Base-by-base conservation (phyloP, 305 asterid genomes). In the Ajuga reptans region DNA sequence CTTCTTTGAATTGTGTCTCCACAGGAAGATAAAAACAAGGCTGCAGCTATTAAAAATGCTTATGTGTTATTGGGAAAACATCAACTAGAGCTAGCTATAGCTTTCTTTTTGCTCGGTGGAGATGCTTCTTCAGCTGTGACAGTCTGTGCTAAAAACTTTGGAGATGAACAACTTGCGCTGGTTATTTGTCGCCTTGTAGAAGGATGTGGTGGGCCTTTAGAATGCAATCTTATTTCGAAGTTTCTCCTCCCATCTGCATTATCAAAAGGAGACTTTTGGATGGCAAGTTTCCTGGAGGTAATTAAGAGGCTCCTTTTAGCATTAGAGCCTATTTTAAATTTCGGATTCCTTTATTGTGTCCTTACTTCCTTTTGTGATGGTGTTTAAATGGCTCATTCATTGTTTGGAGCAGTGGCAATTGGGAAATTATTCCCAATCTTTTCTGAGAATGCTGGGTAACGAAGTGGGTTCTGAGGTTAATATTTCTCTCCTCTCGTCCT, bases 71-170 rank as follows among this genome's bases (percentile, higher is more conserved):
- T 94, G 98, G 96, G 99, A 54, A 89, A 90, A 79, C 99, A 94
- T 84, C 96, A 94, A 78, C 83, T 91, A 68, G 97, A 94, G 86
- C 96, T 94, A 72, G 99, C 99, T 47, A 64, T 85, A 76, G 96
- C 99, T 73, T 94, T 94, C 81, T 94, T 94, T 84, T 80, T 94
- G 85, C 97, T 94, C 58, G 99, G 99, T 51, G 99, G 99, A 53
- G 99, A 94, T 87, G 69, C 85, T 63, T 77, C 96, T 70, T 91
- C 99, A 68, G 99, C 99, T 68, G 92, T 94, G 52, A 84, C 82
- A 58, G 89, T 94, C 55, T 94, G 98, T 80, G 95, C 94, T 68
- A 94, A 91, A 83, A 91, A 85, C 79, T 93, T 89, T 66, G 96
- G 96, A 73, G 99, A 94, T 85, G 96, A 84, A 82, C 99, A 94